These are phyloP conservation scores for Lyophyllum semitale DNA, from an alignment of 768 basidiomycete genomes.

Conservation along the genomic window DNA sequence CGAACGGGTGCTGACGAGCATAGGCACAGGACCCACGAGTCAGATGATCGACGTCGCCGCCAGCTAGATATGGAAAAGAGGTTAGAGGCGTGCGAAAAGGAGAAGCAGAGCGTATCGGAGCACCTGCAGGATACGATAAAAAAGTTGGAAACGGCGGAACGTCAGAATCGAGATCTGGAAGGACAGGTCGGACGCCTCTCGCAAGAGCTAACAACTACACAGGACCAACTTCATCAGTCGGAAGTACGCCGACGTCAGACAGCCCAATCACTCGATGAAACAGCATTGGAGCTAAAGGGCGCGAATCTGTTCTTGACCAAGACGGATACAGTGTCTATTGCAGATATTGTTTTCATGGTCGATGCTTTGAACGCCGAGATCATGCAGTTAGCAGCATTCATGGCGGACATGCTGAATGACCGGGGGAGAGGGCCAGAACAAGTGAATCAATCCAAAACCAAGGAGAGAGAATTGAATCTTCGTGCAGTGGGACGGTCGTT, in stretches of 20 bases:
- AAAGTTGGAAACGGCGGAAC: neutral
- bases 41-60: neutral
- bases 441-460: neutral
- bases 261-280: slow-evolving; percentile 24
- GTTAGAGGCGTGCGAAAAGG: slow-evolving; percentile 8
- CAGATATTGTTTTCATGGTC: slow-evolving; percentile 37
- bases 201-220: neutral
- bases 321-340: slow-evolving; percentile 43
- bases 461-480: slow-evolving; percentile 6
- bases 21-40: neutral
- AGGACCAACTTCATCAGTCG: slow-evolving; percentile 14
- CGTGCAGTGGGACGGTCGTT: slow-evolving; percentile 9
- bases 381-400: slow-evolving; percentile 20
- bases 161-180: slow-evolving; percentile 6
- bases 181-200: neutral
- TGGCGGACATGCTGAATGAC: slow-evolving; percentile 16
- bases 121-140: neutral
- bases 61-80: neutral
- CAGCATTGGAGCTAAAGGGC: slow-evolving; percentile 40
- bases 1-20: neutral
- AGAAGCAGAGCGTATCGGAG: slow-evolving; percentile 7
- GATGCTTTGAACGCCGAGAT: slow-evolving; percentile 19
- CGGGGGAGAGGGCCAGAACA: neutral
- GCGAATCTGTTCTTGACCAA: slow-evolving; percentile 46
- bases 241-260: slow-evolving; percentile 21